Evolutionary conservation across 257 asterid genomes (phyloP), one percentile per base, ranked within the genome.

Genomic region (Solanum infundibuliforme): DNA sequence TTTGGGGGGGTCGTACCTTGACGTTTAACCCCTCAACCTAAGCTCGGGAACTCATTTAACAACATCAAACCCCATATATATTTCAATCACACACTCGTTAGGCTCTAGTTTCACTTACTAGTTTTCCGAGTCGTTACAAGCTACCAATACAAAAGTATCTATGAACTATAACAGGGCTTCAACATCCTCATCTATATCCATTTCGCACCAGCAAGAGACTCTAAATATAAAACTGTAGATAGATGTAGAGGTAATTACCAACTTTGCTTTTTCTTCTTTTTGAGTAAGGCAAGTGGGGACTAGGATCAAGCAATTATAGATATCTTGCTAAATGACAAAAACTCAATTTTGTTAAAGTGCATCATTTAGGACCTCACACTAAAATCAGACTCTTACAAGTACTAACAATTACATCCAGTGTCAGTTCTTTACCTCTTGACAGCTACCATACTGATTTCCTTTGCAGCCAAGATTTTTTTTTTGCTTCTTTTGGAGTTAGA

Each of bases 291-390:
- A 62, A n/a, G 71, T 62, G 31, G 14, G 71, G 71, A 62, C 32
- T 62, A 8, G 32, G 72, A 65, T 65, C 12, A 10, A 79, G 48
- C 75, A 86, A 41, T 34, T 79, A 29, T 68, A 3, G 21, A 60
- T 39, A 14, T 16, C 35, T 29, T 60, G n/a, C n/a, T 32, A n/a
- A 72, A 73, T 85, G 23, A 68, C 13, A 41, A 73, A 88, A 73
- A n/a, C 71, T 75, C 39, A 88, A 87, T 74, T 81, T 88, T 88
- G 81, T 88, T 76, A 86, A 88, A 58, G 12, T 58, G 87, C 88
- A 86, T 36, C 87, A 77, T 20, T 87, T 60, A 85, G 83, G 85
- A 73, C 74, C 89, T 16, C 90, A 87, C 85, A 83, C 91, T 38
- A 52, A 60, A 86, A 43, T 83, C 75, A 77, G 75, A 75, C 14